phyloP scores from a whole-genome alignment of 257 asterid genomes.

The Pogostemon cablin region DNA sequence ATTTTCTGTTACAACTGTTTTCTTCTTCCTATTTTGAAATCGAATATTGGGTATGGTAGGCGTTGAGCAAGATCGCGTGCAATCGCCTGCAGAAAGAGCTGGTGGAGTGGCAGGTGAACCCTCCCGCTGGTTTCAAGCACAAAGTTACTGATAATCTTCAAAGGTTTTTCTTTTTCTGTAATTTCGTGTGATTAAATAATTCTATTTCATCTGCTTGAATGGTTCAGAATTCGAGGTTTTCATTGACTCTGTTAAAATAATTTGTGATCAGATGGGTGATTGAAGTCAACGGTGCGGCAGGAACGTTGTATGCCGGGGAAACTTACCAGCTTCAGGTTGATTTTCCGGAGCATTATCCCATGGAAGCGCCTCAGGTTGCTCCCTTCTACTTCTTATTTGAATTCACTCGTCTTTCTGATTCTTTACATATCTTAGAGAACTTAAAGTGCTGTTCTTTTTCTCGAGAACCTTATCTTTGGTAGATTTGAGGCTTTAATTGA shows the following conservation, averaged over 20 bases:
- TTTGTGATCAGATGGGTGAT: constrained; percentile 60
- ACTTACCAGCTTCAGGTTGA: constrained; percentile 71
- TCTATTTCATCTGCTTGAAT: neutral
- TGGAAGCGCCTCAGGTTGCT: constrained; percentile 75
- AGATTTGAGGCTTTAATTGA: too few species aligned
- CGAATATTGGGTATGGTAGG: constrained; percentile 44
- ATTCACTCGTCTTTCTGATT: too few species aligned
- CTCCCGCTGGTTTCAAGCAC: constrained; percentile 89
- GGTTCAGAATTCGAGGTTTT: neutral
- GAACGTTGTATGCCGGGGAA: constrained; percentile 61
- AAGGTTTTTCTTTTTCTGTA: constrained; percentile 45
- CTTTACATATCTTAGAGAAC: too few species aligned
- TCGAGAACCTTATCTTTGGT: too few species aligned
- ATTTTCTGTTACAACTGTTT: neutral
- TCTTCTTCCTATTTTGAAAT: neutral
- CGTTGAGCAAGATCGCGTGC: constrained; percentile 95
- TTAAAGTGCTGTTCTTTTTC: too few species aligned
- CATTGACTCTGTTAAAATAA: constrained; percentile 13
- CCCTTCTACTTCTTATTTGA: neutral
- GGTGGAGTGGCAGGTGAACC: constrained; percentile 97
- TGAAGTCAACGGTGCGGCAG: constrained; percentile 70
- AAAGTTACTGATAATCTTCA: constrained; percentile 91
- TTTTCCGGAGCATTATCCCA: constrained; percentile 76
- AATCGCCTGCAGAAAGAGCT: constrained; percentile 97
- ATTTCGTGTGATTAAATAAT: neutral